Conservation (phyloP, 345 rosid species). For the Populus deltoides region DNA sequence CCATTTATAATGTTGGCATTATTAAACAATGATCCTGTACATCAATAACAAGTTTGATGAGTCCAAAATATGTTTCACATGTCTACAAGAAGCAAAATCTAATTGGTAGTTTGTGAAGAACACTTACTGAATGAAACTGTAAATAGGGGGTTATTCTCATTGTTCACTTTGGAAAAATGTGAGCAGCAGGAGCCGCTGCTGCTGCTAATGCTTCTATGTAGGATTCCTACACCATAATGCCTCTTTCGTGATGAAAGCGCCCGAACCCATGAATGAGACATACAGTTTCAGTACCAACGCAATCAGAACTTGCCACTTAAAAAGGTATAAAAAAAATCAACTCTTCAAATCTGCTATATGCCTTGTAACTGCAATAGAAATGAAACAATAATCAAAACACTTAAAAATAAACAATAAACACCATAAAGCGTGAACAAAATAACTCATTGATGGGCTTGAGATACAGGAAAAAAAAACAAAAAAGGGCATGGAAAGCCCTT, state of each 20-base stretch:
- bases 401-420: no score
- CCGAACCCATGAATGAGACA: constrained; percentile 17
- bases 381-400: no score
- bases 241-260: constrained; percentile 15
- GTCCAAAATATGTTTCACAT: neutral
- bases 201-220: neutral
- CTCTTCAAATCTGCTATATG: neutral
- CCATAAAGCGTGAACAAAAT: no score
- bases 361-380: no score
- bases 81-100: neutral
- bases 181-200: neutral
- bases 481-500: no score
- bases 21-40: constrained; percentile 8
- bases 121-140: neutral
- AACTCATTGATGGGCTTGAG: no score
- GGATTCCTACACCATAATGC: neutral
- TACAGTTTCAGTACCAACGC: neutral
- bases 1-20: neutral
- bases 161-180: neutral
- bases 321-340: neutral
- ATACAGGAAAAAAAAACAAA: no score
- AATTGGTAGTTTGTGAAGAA: no score
- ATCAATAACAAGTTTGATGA: neutral
- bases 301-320: neutral
- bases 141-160: neutral